Evolutionary conservation across 2,329 filamentous ascomycete genomes (phyloP).

Genomic region (Stachybotrys echinatus): DNA sequence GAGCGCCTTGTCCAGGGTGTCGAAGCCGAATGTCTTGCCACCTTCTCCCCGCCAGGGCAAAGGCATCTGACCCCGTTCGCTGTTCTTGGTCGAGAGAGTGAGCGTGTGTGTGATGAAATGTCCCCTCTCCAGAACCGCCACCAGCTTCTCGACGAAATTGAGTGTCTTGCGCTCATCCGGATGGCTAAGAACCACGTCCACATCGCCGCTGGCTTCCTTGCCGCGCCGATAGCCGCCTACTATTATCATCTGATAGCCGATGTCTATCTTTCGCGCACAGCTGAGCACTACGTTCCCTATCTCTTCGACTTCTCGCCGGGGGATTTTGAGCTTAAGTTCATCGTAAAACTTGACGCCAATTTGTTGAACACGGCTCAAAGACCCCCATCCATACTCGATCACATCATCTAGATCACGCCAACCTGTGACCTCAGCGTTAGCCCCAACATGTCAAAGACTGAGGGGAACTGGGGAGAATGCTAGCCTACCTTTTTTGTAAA

Average conservation of each 20-base stretch:
- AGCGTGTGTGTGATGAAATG: slow-evolving; percentile 79
- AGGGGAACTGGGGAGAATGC: too few relatives aligned
- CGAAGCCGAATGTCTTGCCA: slow-evolving; percentile 58
- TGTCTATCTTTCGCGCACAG: slow-evolving; percentile 60
- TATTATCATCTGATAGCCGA: slow-evolving; percentile 53
- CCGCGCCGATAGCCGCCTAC: slow-evolving; percentile 81
- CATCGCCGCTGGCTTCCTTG: slow-evolving; percentile 69
- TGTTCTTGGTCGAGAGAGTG: slow-evolving; percentile 62
- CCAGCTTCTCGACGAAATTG: slow-evolving; percentile 66
- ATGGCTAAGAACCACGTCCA: slow-evolving; percentile 81
- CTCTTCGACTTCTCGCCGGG: slow-evolving; percentile 64
- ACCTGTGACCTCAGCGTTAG: slow-evolving; percentile 29
- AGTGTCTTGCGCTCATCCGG: slow-evolving; percentile 63
- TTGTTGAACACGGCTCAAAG: slow-evolving; percentile 75
- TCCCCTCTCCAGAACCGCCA: slow-evolving; percentile 62
- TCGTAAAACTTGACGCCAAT: slow-evolving; percentile 94
- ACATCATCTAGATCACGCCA: slow-evolving; percentile 86
- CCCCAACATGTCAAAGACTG: background rate
- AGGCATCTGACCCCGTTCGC: slow-evolving; percentile 63
- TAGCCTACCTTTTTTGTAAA: slow-evolving; percentile 65
- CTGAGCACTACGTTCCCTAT: slow-evolving; percentile 60
- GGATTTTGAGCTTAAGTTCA: slow-evolving; percentile 69
- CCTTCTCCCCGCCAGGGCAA: slow-evolving; percentile 45
- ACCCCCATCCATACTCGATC: slow-evolving; percentile 73
- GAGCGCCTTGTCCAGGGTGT: slow-evolving; percentile 84